Percentiles rank a stretch among this genome's conserved stretches.
Conservation (phyloP, 176 grass and related monocot species). For the Zea mays region DNA sequence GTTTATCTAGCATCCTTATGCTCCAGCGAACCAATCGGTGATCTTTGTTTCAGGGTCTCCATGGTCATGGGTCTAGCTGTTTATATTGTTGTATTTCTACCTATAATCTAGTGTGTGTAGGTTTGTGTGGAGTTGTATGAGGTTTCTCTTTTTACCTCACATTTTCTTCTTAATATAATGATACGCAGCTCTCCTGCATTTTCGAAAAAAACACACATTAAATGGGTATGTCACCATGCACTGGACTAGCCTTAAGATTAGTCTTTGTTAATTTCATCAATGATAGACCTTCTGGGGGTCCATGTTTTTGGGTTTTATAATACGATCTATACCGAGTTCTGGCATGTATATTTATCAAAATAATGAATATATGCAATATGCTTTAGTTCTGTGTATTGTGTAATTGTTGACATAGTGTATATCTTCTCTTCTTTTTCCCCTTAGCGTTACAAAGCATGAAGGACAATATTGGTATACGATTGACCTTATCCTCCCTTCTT, state of each 20-base stretch:
- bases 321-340: not conserved
- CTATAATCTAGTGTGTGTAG: no score
- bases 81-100: no score
- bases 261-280: not conserved
- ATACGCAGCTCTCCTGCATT: not conserved
- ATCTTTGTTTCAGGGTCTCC: no score
- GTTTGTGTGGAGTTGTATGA: no score
- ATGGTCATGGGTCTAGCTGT: no score
- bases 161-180: no score
- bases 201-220: not conserved
- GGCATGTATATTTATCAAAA: not conserved
- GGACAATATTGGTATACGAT: slow-evolving; percentile 59
- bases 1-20: no score
- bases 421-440: not conserved
- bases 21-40: no score
- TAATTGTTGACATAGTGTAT: slow-evolving; percentile 32
- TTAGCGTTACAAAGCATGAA: slow-evolving; percentile 71
- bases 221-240: not conserved
- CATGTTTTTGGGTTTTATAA: not conserved
- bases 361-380: not conserved
- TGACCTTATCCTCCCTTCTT: slow-evolving; percentile 71
- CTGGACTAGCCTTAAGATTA: slow-evolving; percentile 4
- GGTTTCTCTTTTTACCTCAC: no score
- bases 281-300: not conserved
- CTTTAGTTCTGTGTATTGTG: not conserved